Evolutionary conservation across 2,329 filamentous ascomycete genomes (phyloP), one percentile per base, ranked within the genome.

Genomic region (Myriangium duriaei): DNA sequence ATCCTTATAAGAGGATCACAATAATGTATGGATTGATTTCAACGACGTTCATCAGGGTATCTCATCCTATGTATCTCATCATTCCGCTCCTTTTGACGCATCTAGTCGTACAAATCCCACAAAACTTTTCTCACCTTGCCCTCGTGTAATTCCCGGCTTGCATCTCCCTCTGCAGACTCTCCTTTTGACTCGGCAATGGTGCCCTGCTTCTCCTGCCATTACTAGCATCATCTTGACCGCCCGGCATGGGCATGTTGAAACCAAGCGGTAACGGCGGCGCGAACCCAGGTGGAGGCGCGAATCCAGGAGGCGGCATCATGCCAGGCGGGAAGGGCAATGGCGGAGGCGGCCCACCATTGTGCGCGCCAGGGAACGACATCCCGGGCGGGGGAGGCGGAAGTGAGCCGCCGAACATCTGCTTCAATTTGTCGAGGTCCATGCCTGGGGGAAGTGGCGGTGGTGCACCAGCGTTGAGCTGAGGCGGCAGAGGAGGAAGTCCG

Each of bases 161-260:
- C 65, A 88, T 84, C 58, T 88, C 82, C 57, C 79, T 74, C 48
- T 78, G 73, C 49, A 92, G 60, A 49, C 81, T 87, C 55, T 91
- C 85, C 53, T 82, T 76, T 59, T 92, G 85, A 54, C 82, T 87
- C 0, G 85, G 85, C 30, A 93, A 60, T 6, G 82, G 84, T 4
- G 72, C 82, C 43, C 78, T 63, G 47, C 64, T 68, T 42, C 80
- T 69, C 12, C 75, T 50, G 7, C 21, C 21, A 26, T 7, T 7
- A 24, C 53, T 50, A 11, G 44, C 54, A 32, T 45, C 55, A 12
- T 33, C 30, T 19, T 37, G 31, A 11, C 35, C 30, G 21, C 50
- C 4, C 54, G 53, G 1, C 53, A 42, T 5, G 56, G 56, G 12
- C 46, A 42, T 7, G 21, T 26, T 7, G 21, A 26, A n/a, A n/a